These are phyloP conservation scores for Helotiales sp. DNA, from an alignment of 2,329 filamentous ascomycete genomes.

Conservation along the genomic window DNA sequence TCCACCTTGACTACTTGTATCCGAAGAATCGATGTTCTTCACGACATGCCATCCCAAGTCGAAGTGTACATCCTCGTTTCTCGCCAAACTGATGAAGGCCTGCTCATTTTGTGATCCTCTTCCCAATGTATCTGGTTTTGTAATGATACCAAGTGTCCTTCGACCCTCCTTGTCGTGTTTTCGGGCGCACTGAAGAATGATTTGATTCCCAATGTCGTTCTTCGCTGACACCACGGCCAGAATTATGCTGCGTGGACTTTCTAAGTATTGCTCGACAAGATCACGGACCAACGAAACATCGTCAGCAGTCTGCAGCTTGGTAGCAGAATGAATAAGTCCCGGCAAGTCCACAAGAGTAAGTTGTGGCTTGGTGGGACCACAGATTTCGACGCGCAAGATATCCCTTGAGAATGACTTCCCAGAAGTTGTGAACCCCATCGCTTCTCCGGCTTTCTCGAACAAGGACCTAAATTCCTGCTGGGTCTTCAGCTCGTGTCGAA, in stretches of 20 bases:
- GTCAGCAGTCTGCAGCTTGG: constrained; percentile 42
- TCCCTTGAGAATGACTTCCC: constrained; percentile 30
- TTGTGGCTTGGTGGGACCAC: constrained; percentile 41
- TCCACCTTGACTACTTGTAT: constrained; percentile 28
- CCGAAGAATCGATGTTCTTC: constrained; percentile 44
- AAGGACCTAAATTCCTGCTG: constrained; percentile 20
- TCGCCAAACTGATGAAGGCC: constrained; percentile 36
- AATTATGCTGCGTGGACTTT: constrained; percentile 46
- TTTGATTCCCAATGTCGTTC: constrained; percentile 41
- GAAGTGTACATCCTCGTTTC: constrained; percentile 41
- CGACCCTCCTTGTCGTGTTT: constrained; percentile 33
- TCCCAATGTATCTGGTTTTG: constrained; percentile 42
- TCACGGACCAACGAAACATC: constrained; percentile 46
- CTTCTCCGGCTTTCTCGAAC: constrained; percentile 22
- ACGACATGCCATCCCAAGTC: constrained; percentile 48
- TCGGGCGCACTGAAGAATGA: constrained; percentile 37
- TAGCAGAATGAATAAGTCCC: constrained; percentile 51
- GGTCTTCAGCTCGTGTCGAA: constrained; percentile 16
- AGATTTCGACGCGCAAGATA: constrained; percentile 23
- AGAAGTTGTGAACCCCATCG: constrained; percentile 15
- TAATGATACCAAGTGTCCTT: constrained; percentile 44
- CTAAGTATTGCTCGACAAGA: constrained; percentile 53
- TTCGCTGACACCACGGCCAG: constrained; percentile 44
- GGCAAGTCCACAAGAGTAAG: constrained; percentile 62
- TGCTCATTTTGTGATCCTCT: constrained; percentile 36